Evolutionary conservation across 257 asterid species (phyloP).

Genomic region (Pogostemon cablin): DNA sequence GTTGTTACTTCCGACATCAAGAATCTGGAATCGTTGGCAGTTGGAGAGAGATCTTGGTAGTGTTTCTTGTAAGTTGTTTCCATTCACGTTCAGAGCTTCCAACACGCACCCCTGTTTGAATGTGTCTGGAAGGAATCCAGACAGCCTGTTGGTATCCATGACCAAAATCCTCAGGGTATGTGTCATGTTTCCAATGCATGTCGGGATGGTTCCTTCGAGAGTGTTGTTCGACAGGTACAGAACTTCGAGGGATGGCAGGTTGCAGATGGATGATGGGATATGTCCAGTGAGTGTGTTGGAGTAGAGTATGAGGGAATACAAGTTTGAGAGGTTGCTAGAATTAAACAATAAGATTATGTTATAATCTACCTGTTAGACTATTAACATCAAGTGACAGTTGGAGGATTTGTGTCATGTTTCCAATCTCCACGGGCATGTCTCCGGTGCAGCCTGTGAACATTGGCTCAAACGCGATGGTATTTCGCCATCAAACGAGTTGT

Average conservation of each 20-base stretch:
- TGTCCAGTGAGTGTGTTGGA: conserved; percentile 1
- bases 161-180: neutral
- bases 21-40: neutral
- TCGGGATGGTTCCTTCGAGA: conserved; percentile 10
- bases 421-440: conserved; percentile 1
- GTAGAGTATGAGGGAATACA: neutral
- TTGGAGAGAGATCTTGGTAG: conserved; percentile 4
- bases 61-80: conserved; percentile 20
- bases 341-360: too few relatives aligned
- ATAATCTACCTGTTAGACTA: neutral
- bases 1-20: conserved; percentile 4
- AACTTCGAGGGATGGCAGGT: conserved; percentile 2
- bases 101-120: neutral
- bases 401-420: neutral
- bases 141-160: neutral
- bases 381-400: conserved; percentile 11
- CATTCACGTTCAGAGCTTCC: neutral
- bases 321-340: neutral
- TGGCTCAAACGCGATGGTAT: neutral
- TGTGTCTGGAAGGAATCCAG: conserved; percentile 14
- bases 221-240: neutral
- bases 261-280: conserved; percentile 20
- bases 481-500: conserved; percentile 10
- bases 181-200: conserved; percentile 15
- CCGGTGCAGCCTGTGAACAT: conserved; percentile 3